phyloP scores from a whole-genome alignment of 306 rosid genomes.

The Dalbergia cultrata region DNA sequence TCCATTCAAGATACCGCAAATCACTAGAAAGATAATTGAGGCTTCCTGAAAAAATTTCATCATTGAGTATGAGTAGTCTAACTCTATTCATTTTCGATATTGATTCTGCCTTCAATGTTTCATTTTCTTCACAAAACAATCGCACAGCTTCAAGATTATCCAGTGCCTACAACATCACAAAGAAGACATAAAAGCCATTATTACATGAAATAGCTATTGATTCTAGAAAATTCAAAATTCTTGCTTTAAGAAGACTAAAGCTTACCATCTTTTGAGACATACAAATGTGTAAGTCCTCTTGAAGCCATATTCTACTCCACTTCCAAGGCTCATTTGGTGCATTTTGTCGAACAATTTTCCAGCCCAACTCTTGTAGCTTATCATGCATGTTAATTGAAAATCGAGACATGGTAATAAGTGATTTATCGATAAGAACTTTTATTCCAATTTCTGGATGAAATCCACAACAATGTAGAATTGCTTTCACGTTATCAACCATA shows the following conservation, averaged over 20 bases:
- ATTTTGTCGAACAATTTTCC: constrained; percentile 12
- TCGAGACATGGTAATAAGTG: background rate
- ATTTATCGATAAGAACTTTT: constrained; percentile 22
- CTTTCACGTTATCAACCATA: background rate
- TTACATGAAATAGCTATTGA: background rate
- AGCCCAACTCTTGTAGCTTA: constrained; percentile 9
- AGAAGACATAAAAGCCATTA: background rate
- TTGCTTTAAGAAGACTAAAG: background rate
- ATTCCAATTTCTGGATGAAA: constrained; percentile 29
- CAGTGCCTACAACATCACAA: background rate
- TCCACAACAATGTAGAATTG: background rate
- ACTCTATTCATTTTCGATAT: background rate
- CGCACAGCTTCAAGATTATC: background rate
- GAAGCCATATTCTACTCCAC: constrained; percentile 43
- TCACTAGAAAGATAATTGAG: constrained; percentile 9
- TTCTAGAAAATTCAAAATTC: background rate
- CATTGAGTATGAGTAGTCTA: background rate
- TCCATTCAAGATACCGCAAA: constrained; percentile 36
- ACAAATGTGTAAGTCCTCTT: background rate
- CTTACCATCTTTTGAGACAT: background rate
- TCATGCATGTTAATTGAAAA: constrained; percentile 21
- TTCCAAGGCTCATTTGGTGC: constrained; percentile 10
- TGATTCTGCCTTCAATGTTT: background rate
- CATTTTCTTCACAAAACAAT: background rate
- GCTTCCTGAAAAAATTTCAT: background rate